Conservation (phyloP, 768 basidiomycete genomes). For the Kwoniella shandongensis region DNA sequence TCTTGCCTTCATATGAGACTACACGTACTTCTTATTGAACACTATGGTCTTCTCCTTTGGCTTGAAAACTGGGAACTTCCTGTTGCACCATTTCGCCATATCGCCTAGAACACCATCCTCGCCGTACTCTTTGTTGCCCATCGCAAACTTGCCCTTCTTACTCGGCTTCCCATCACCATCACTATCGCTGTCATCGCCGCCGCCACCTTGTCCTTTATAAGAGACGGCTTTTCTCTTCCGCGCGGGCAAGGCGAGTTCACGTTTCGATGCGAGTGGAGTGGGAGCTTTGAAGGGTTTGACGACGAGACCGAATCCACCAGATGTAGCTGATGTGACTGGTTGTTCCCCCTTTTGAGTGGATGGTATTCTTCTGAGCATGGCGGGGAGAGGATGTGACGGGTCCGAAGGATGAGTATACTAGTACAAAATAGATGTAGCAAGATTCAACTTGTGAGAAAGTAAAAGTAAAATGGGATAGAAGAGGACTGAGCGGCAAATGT, state of each 20-base stretch:
- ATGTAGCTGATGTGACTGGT: conserved; percentile 40
- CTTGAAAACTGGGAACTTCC: conserved; percentile 60
- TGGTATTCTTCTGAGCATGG: conserved; percentile 43
- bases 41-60: conserved; percentile 49
- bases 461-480: conserved; percentile 1
- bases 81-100: conserved; percentile 55
- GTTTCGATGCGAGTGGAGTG: conserved; percentile 26
- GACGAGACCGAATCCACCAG: conserved; percentile 53
- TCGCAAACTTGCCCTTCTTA: conserved; percentile 65
- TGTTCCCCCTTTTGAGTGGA: conserved; percentile 36
- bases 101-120: conserved; percentile 66
- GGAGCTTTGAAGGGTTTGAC: conserved; percentile 54
- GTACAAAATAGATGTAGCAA: not conserved
- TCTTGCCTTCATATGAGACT: too few species aligned
- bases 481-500: not conserved
- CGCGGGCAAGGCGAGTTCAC: conserved; percentile 27
- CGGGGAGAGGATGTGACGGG: too few species aligned
- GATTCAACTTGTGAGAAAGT: not conserved
- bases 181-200: conserved; percentile 60
- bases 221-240: conserved; percentile 86
- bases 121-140: conserved; percentile 62
- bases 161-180: conserved; percentile 58
- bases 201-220: conserved; percentile 62
- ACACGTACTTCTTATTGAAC: conserved; percentile 50
- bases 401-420: too few species aligned